Base-by-base conservation (phyloP, 441 rosid genomes). In the Populus tomentosa region DNA sequence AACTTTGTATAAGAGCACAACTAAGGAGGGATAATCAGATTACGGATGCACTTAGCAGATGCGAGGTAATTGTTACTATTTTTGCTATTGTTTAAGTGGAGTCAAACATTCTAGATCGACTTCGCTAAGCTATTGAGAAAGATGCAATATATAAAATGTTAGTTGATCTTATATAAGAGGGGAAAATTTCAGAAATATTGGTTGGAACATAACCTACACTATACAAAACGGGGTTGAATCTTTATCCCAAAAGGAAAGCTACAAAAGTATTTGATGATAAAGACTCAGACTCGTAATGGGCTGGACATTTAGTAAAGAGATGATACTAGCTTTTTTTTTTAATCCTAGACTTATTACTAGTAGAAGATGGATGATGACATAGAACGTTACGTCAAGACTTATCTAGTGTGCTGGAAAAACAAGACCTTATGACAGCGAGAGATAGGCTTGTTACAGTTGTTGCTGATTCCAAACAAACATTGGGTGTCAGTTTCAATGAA, bases 401-500 rank as follows among this genome's bases (percentile, higher is more conserved):
- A 6, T 4, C 20, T 71, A 7, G 21, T 71, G 3, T 77, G 16
- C 6, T 33, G 42, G n/a, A 18, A 77, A 71, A 68, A 62, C 23
- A 62, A 35, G 26, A 10, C 50, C 0, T 24, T 65, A 1, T 1
- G 11, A 7, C 40, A 10, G 3, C 1, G 3, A 3, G 21, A 64
- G 5, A 7, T 18, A 0, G 7, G 56, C 0, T n/a, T 67, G 3
- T 33, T 71, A 4, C 0, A 77, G 16, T 56, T 66, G 1, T 5
- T 71, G 0, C 26, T 14, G 6, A 63, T 46, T 0, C 18, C 0
- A 0, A 7, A 5, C 53, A 36, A 8, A 36, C 11, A 9, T 1
- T 50, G 0, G 10, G 35, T 65, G 0, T 71, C 28, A 2, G 26
- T 70, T n/a, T 35, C 38, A 85, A 80, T 86, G 86, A 67, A 75